Evolutionary conservation across 2,329 filamentous ascomycete species (phyloP).

Genomic region (Fusarium nematophilum): DNA sequence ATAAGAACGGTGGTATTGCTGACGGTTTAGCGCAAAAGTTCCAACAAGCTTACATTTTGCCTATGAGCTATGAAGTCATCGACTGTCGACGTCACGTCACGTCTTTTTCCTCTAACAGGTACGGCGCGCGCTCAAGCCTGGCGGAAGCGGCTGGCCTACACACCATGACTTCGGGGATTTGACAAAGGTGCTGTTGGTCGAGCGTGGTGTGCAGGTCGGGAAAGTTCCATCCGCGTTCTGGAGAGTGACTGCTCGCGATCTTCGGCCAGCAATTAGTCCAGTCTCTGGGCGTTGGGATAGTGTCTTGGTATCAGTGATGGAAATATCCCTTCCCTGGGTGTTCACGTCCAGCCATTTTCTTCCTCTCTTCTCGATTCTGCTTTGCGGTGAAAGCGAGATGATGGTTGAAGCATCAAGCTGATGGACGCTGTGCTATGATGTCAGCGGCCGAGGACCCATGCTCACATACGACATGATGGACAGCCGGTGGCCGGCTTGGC

Average conservation of each 20-base stretch:
- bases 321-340: no score
- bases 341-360: no score
- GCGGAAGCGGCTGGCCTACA: no score
- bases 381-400: background rate
- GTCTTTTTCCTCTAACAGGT: no score
- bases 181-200: no score
- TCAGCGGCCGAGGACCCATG: background rate
- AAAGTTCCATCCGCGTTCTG: background rate
- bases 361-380: no score
- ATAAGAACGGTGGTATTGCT: no score
- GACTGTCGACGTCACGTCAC: background rate
- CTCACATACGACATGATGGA: background rate
- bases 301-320: no score
- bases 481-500: background rate
- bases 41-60: background rate
- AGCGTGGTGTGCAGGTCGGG: background rate
- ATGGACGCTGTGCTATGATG: conserved; percentile 1
- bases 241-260: background rate
- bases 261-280: no score
- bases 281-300: no score
- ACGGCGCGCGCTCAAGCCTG: no score
- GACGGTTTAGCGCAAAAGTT: background rate
- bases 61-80: background rate
- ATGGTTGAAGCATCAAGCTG: background rate
- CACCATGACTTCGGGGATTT: no score